Base-by-base conservation (phyloP, 2,329 filamentous ascomycete genomes). In the Penicillium brasilianum region DNA sequence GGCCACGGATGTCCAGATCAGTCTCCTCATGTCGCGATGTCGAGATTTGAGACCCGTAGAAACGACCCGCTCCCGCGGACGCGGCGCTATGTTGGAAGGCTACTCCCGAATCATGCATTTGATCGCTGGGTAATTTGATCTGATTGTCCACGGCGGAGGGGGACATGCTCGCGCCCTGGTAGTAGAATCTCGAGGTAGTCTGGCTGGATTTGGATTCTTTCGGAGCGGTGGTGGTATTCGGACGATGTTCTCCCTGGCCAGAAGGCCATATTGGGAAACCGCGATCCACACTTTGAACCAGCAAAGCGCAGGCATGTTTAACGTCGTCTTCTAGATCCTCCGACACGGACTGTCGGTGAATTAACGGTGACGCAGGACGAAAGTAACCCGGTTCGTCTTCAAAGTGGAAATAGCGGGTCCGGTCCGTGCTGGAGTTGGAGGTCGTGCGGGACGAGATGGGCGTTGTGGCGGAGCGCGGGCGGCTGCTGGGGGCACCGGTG, bases 271-370 rank as follows among this genome's bases (percentile, higher is more conserved):
- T 58, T 14, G 68, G 66, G 6, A 69, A 20, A 0, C 67, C 71
- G 55, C 66, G 69, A 44, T 74, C 71, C 59, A 74, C 73, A 51
- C 57, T 72, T 63, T 72, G 71, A 54, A 69, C 70, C 25, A 72
- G 74, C 54, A 73, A 67, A 22, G 68, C 69, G 58, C 78, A 80
- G 16, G 76, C 66, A 51, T 74, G 67, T 60, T 73, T 72, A 36
- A 80, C 59, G 48, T 78, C 69, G 2, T 64, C 69, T 56, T 78
- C 76, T 4, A 78, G 52, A 22, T 74, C 69, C 7, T 70, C 68
- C 2, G 70, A 63, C 14, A 80, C 68, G 2, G 69, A 56, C 60
- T 73, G 77, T 25, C 77, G 73, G 13, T 72, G 66, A 20, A 78
- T 72, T 22, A 77, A 59, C 4, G 74, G 71, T 2, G 76, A 74